Base-by-base conservation (phyloP, 176 grass and related monocot species). In the Musa acuminata region DNA sequence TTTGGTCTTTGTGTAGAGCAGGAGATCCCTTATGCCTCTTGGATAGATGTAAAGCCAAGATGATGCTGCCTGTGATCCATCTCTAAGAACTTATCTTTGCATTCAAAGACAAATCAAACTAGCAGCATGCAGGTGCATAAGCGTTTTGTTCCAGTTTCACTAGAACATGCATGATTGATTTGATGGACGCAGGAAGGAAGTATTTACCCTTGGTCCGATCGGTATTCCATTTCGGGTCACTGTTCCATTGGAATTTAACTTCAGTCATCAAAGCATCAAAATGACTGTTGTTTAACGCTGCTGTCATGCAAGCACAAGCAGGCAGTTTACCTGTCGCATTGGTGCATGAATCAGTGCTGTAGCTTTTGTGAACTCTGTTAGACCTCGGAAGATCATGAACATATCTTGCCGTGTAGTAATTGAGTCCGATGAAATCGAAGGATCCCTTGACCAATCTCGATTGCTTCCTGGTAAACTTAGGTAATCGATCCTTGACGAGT, bases 331-430 rank as follows among this genome's bases (percentile, higher is more conserved):
- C 90, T 75, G 75, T 85, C 64, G 83, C 51, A 55, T 85, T 88
- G 62, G 78, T 83, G 11, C 25, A 68, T 78, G 85, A 86, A 87
- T 98, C 90, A 21, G 72, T 69, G 12, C 14, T 88, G 21, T 98
- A 98, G 84, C 84, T 91, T 87, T 76, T 80, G 52, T 80, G 74
- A 59, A 20, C 81, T 12, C 54, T 73, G 64, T 60, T 82, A 4
- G 55, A 72, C 9, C 53, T 53, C 53, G 67, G 76, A n/a, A 65
- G 64, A 72, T 79, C 80, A 17, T 60, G 66, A 75, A 62, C 83
- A 79, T 84, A 98, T 88, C 88, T 87, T 73, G 90, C 72, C 11
- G 90, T 91, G 75, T 98, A 93, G 70, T 98, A 98, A 75, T 98
- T 98, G 14, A 97, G 55, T 52, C 94, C 94, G 21, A 97, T 83